A percentile compares a stretch with the other conserved stretches of the same genome.
Evolutionary conservation across 2,329 filamentous ascomycete genomes (phyloP).

Genomic region (Bipolaris zeicola): DNA sequence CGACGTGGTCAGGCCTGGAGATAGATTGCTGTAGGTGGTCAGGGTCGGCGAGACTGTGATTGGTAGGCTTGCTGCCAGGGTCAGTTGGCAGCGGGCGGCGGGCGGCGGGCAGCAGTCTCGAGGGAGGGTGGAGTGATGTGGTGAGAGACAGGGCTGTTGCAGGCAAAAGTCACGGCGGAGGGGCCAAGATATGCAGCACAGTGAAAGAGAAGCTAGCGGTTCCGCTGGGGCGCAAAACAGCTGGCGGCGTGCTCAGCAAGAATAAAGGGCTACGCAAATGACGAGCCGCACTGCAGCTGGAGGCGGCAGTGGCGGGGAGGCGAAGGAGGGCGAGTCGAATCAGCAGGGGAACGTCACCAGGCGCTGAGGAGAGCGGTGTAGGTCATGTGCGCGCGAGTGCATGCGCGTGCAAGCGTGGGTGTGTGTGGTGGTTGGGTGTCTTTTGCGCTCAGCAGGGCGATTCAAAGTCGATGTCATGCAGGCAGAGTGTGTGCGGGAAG

Average conservation of each 20-base stretch:
- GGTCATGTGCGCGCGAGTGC: conserved; percentile 21
- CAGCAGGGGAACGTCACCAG: conserved; percentile 3
- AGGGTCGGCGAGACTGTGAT: conserved; percentile 19
- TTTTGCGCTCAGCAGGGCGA: conserved; percentile 11
- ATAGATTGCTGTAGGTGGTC: conserved; percentile 6
- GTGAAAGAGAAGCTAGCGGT: conserved; percentile 13
- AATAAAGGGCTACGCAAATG: background rate
- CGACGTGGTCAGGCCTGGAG: conserved; percentile 21
- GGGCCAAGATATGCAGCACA: conserved; percentile 1
- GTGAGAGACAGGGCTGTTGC: conserved; percentile 11
- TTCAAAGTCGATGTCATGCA: conserved; percentile 24
- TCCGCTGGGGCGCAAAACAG: conserved; percentile 3
- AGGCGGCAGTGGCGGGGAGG: background rate
- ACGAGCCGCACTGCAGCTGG: background rate
- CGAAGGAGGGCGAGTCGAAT: background rate
- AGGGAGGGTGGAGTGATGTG: conserved; percentile 11
- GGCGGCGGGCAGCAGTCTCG: background rate
- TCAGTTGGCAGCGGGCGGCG: conserved; percentile 1
- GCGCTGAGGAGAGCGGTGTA: conserved; percentile 22
- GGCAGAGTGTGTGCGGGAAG: background rate
- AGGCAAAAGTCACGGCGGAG: conserved; percentile 6
- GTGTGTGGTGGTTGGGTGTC: conserved; percentile 2
- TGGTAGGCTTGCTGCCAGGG: conserved; percentile 17
- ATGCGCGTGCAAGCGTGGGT: conserved; percentile 1
- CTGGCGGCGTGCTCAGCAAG: background rate